A percentile compares a stretch with the other conserved stretches of the same genome.
Conservation (phyloP, 495 filamentous ascomycete species). For the Cercophora newfieldiana region DNA sequence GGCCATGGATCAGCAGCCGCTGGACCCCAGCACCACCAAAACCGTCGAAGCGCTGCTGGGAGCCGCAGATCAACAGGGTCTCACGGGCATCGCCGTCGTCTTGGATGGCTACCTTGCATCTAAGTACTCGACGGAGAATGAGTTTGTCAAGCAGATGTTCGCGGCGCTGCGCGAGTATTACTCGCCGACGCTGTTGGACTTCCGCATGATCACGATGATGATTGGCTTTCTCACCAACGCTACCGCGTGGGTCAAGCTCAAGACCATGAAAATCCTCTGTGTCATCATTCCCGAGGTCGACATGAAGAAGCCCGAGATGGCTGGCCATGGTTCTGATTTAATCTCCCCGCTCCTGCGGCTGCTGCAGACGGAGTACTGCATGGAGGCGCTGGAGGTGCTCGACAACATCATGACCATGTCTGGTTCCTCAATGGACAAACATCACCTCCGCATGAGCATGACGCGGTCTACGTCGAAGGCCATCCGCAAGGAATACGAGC, state of each 20-base stretch:
- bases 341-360: conserved; percentile 91
- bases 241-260: conserved; percentile 82
- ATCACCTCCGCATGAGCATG: conserved; percentile 97
- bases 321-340: conserved; percentile 87
- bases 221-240: conserved; percentile 91
- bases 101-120: conserved; percentile 69
- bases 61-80: conserved; percentile 69
- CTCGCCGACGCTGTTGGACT: conserved; percentile 75
- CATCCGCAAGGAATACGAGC: conserved; percentile 90
- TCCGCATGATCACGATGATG: conserved; percentile 80
- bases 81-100: conserved; percentile 55
- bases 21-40: conserved; percentile 54
- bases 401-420: conserved; percentile 95
- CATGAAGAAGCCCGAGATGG: conserved; percentile 88
- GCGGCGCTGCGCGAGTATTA: conserved; percentile 75
- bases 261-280: conserved; percentile 86
- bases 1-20: conserved; percentile 66
- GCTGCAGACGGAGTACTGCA: conserved; percentile 89
- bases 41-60: conserved; percentile 68
- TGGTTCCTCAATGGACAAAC: conserved; percentile 86
- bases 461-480: conserved; percentile 76
- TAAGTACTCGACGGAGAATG: conserved; percentile 67
- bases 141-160: conserved; percentile 76
- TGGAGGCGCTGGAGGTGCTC: conserved; percentile 84
- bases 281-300: conserved; percentile 87